phyloP scores from a whole-genome alignment of 108 stramenopile species.

The Nitzschia sp. region DNA sequence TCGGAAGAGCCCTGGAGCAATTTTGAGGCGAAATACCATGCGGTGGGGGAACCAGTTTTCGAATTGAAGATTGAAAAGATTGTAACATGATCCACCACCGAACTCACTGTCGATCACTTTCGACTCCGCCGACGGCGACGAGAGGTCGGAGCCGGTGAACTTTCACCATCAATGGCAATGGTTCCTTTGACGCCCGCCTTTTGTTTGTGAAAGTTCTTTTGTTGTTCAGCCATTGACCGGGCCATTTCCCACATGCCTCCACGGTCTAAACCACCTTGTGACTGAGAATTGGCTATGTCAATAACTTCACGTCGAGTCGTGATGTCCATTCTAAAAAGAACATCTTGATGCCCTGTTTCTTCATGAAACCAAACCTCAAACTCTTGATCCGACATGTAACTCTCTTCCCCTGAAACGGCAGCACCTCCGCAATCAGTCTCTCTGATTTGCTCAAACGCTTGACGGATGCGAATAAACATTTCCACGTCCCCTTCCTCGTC shows the following conservation, averaged over 20 bases:
- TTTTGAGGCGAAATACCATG: constrained; percentile 50
- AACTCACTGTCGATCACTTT: neutral
- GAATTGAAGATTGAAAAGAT: constrained; percentile 17
- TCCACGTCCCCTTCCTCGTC: constrained; percentile 12
- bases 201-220: neutral
- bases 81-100: neutral
- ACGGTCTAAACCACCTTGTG: constrained; percentile 13
- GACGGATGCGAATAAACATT: constrained; percentile 39
- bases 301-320: constrained; percentile 47
- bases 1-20: constrained; percentile 29
- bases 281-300: constrained; percentile 15
- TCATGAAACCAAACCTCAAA: constrained; percentile 39
- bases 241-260: constrained; percentile 21
- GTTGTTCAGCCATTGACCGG: constrained; percentile 8
- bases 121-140: constrained; percentile 1
- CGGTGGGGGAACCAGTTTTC: constrained; percentile 35
- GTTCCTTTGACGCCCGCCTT: neutral
- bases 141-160: neutral
- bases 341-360: constrained; percentile 35
- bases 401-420: neutral
- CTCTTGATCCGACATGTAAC: constrained; percentile 23
- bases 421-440: constrained; percentile 14
- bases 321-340: constrained; percentile 41
- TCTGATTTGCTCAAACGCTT: constrained; percentile 49
- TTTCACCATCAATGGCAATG: constrained; percentile 1